A percentile compares a stretch with the other conserved stretches of the same genome.
Evolutionary conservation across 768 basidiomycete genomes (phyloP).

Genomic region (Kwoniella botswanensis): DNA sequence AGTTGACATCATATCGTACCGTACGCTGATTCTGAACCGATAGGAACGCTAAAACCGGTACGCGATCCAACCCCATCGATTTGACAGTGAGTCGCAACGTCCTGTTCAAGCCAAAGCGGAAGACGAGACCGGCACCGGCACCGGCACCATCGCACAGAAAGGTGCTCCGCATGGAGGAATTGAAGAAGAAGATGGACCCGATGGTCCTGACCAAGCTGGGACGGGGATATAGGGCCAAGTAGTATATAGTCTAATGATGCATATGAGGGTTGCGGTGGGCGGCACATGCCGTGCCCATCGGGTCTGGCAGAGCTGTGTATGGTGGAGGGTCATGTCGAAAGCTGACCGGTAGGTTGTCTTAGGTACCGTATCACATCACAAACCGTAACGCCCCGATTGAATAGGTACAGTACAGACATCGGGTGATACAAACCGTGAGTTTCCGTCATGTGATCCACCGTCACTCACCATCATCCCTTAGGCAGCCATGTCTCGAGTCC

Average conservation of each 20-base stretch:
- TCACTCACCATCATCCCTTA: background rate
- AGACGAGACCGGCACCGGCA: background rate
- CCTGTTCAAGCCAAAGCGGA: background rate
- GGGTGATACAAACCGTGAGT: too few species aligned
- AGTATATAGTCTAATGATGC: constrained; percentile 2
- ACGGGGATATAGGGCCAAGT: background rate
- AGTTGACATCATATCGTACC: background rate
- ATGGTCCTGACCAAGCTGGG: constrained; percentile 1
- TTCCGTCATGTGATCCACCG: background rate
- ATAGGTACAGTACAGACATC: too few species aligned
- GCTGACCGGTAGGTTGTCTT: too few species aligned
- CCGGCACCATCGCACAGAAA: background rate
- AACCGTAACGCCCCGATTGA: too few species aligned
- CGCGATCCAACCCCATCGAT: background rate
- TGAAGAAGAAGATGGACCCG: constrained; percentile 3
- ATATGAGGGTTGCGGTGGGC: background rate
- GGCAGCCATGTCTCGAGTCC: background rate
- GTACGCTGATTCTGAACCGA: background rate
- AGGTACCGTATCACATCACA: too few species aligned
- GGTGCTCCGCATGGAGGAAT: background rate
- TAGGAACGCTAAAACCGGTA: background rate
- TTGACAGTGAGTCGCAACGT: too few species aligned
- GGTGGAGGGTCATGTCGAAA: too few species aligned
- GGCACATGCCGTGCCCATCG: background rate
- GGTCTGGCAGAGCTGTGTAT: background rate